These are phyloP conservation scores for Myxozyma lipomycoides DNA, from an alignment of 805 yeast species.

Conservation along the genomic window DNA sequence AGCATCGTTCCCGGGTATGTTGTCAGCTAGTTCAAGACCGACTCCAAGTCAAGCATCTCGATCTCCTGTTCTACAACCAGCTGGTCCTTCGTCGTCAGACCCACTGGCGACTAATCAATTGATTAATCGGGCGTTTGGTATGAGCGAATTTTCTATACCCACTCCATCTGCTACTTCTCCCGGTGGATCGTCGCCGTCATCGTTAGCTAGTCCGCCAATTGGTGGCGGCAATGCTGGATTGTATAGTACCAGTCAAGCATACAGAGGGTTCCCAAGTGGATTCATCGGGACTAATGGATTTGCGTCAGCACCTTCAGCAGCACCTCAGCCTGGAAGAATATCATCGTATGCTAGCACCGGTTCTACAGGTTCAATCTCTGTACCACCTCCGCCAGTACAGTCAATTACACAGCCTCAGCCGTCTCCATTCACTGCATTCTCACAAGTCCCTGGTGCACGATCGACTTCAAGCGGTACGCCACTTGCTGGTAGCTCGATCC, in stretches of 20 bases:
- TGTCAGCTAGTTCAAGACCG: not conserved
- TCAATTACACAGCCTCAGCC: not conserved
- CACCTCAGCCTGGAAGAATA: not conserved
- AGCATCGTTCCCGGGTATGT: not conserved
- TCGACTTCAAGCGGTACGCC: conserved; percentile 8
- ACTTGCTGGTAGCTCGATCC: conserved; percentile 4
- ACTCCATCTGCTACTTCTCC: not conserved
- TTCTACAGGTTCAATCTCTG: conserved; percentile 1
- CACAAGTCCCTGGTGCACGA: conserved; percentile 6
- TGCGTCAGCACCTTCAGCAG: not conserved
- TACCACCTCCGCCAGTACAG: not conserved
- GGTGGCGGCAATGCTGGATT: not conserved
- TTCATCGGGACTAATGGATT: not conserved
- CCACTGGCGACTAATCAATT: not conserved
- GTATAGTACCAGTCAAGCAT: not conserved
- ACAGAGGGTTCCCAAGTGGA: not conserved
- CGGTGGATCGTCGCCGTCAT: not conserved
- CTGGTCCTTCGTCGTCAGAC: not conserved
- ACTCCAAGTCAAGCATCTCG: not conserved
- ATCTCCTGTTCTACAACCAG: not conserved
- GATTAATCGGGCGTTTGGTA: conserved; percentile 1
- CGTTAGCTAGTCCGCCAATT: not conserved
- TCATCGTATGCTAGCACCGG: not conserved
- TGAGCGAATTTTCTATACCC: conserved; percentile 2
- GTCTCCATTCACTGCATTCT: not conserved